Conservation (phyloP, 31 red algal genomes). For the Endocladia muricata region DNA sequence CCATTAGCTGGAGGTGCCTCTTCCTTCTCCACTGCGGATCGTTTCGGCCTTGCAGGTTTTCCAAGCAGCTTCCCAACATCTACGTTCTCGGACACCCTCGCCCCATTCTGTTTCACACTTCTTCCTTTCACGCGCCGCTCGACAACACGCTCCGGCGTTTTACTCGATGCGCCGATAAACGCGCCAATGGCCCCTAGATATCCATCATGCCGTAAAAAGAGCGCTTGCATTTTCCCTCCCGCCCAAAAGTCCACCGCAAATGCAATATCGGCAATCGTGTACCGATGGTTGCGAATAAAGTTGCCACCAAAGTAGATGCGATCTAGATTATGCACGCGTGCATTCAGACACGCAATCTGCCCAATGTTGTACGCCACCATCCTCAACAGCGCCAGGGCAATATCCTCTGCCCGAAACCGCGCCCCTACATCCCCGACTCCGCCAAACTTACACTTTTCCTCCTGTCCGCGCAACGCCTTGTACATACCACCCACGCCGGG, state of each 20-base stretch:
- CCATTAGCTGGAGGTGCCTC: background rate
- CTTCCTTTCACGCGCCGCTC: background rate
- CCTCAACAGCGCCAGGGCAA: constrained; percentile 79
- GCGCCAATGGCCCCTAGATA: constrained; percentile 94
- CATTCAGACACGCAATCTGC: constrained; percentile 92
- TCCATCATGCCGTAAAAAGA: constrained; percentile 93
- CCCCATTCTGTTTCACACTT: background rate
- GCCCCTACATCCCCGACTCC: constrained; percentile 32
- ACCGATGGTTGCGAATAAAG: constrained; percentile 93
- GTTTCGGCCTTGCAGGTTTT: background rate
- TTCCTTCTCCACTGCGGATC: constrained; percentile 23
- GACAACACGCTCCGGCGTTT: constrained; percentile 6
- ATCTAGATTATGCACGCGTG: constrained; percentile 62
- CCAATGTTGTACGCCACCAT: constrained; percentile 99
- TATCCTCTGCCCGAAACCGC: constrained; percentile 74
- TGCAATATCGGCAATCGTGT: constrained; percentile 80
- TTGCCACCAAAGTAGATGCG: constrained; percentile 98
- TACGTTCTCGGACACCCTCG: background rate
- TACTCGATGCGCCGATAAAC: constrained; percentile 79
- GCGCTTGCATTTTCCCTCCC: constrained; percentile 74
- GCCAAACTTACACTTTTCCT: constrained; percentile 10
- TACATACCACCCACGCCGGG: constrained; percentile 48
- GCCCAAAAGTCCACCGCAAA: constrained; percentile 97
- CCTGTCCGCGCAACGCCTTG: background rate
- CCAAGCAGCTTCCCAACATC: background rate